Evolutionary conservation across 2,329 filamentous ascomycete species (phyloP).

Genomic region (Nothopassalora personata): DNA sequence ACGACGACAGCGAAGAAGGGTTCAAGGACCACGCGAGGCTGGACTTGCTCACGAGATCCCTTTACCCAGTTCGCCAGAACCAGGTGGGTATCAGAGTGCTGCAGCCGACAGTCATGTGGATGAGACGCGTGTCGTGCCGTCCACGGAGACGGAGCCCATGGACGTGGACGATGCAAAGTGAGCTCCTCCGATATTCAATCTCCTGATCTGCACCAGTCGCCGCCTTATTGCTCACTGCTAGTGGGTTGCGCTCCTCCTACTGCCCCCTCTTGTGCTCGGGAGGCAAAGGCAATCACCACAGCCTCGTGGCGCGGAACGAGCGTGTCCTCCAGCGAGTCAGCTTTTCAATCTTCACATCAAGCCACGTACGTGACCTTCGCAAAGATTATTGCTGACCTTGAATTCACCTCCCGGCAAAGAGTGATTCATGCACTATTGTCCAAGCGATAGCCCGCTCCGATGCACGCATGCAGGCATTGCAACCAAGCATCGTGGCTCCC

Average conservation of each 20-base stretch:
- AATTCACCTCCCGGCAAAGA: too few species aligned
- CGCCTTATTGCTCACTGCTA: not conserved
- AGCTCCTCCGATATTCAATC: not conserved
- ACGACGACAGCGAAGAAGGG: slow-evolving; percentile 40
- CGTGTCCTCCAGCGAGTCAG: too few species aligned
- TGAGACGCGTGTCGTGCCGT: not conserved
- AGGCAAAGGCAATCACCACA: too few species aligned
- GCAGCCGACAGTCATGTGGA: slow-evolving; percentile 5
- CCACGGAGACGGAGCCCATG: slow-evolving; percentile 8
- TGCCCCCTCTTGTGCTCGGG: too few species aligned
- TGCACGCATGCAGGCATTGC: not conserved
- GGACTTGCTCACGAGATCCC: slow-evolving; percentile 10
- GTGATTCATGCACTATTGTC: too few species aligned
- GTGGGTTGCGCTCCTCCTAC: not conserved
- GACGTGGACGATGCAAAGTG: slow-evolving; percentile 15
- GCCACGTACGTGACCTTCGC: too few species aligned
- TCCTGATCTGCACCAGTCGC: not conserved
- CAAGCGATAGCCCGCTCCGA: too few species aligned
- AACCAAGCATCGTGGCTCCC: not conserved
- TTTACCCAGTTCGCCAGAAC: slow-evolving; percentile 10
- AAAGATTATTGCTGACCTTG: too few species aligned
- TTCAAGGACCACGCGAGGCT: slow-evolving; percentile 35
- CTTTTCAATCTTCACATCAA: too few species aligned
- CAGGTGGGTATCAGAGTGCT: slow-evolving; percentile 3
- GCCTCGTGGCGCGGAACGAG: too few species aligned